Base-by-base conservation (phyloP, 345 rosid species). In the Syzygium jambos region DNA sequence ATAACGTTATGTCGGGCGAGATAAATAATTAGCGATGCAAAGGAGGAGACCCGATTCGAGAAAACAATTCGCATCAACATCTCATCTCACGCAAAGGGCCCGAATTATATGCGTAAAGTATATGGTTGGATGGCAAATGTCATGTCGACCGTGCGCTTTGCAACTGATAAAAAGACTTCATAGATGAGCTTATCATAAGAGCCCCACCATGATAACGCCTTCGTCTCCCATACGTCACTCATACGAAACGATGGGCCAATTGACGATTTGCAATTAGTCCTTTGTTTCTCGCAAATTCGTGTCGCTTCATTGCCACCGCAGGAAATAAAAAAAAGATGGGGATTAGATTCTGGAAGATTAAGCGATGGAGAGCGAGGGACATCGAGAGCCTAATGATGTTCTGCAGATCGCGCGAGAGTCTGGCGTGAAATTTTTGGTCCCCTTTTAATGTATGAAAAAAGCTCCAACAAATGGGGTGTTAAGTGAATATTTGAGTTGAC, bases 351-450 rank as follows among this genome's bases (percentile, higher is more conserved):
- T 17, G 49, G 38, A 21, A 0, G 13, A 73, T 73, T 9, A 34
- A 73, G 49, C 19, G 25, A 1, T 9, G 13, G 12, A 68, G 78
- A 17, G 13, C 13, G 0, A 0, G 78, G 9, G 17, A 16, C 0
- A 43, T 43, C 46, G 7, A 43, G 46, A 43, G 7, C 34, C 80
- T 9, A 34, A 34, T 34, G 5, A 68, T 34, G 4, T 34, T 8
- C 34, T 3, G 5, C 2, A 0, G 6, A 68, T 34, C 1, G 2
- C 1, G 2, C 9, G 46, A 15, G 1, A 16, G 2, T 14, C 22
- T 16, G 23, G 19, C 9, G 0, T 68, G 12, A 68, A 10, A 65
- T 5, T 30, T 68, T 8, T 17, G 2, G 2, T 17, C 7, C 3
- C 21, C 8, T 54, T 34, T 68, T 19, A 4, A 68, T 19, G 43